A percentile compares a stretch with the other conserved stretches of the same genome.
Conservation (phyloP, 331 rosid species). For the Quercus lobata region DNA sequence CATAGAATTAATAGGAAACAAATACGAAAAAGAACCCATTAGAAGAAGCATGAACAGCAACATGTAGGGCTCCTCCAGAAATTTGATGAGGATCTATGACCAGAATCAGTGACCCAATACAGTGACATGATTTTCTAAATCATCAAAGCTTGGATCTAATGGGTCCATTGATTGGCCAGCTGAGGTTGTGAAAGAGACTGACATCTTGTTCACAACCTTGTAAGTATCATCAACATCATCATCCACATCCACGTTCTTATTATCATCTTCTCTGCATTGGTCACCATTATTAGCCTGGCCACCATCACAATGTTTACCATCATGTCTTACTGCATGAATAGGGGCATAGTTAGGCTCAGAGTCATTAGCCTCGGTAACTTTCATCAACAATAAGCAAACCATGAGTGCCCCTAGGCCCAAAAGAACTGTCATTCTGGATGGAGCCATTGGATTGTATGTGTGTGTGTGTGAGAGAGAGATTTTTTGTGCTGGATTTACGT, state of each 20-base stretch:
- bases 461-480: not conserved
- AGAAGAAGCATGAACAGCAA: not conserved
- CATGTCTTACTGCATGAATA: not conserved
- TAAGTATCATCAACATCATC: slow-evolving; percentile 46
- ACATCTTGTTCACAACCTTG: slow-evolving; percentile 27
- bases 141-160: not conserved
- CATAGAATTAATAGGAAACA: not conserved
- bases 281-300: slow-evolving; percentile 15
- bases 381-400: slow-evolving; percentile 17
- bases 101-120: slow-evolving; percentile 41
- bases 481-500: not conserved
- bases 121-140: not conserved
- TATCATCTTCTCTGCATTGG: slow-evolving; percentile 26
- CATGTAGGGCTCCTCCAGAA: not conserved
- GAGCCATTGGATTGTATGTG: slow-evolving; percentile 3
- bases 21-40: not conserved
- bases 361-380: slow-evolving; percentile 18
- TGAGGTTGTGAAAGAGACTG: slow-evolving; percentile 6
- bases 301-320: not conserved
- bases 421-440: slow-evolving; percentile 19
- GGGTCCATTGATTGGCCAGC: not conserved
- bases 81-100: not conserved
- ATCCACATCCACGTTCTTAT: not conserved
- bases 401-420: slow-evolving; percentile 20
- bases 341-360: not conserved